Conservation (phyloP, 2,329 filamentous ascomycete species). For the Pseudocercospora cruenta region DNA sequence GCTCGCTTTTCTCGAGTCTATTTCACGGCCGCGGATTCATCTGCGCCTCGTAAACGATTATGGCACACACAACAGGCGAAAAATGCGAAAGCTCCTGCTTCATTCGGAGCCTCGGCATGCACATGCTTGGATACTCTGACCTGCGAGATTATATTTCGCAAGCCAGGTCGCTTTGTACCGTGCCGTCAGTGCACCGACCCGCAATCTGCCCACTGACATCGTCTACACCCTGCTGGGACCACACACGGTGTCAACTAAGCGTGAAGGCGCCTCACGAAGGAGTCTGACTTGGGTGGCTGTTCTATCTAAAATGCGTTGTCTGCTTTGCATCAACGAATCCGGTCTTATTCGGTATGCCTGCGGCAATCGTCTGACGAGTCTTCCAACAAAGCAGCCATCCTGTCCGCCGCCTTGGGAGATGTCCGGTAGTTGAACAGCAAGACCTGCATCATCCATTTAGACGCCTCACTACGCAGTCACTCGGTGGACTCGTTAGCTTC, state of each 20-base stretch:
- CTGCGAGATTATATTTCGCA: conserved; percentile 8
- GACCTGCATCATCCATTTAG: conserved; percentile 5
- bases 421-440: conserved; percentile 6
- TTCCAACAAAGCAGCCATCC: conserved; percentile 9
- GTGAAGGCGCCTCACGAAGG: conserved; percentile 20
- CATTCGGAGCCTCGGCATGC: conserved; percentile 17
- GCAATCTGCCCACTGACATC: conserved; percentile 26
- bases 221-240: conserved; percentile 20
- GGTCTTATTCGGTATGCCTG: conserved; percentile 27
- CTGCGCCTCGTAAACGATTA: conserved; percentile 14
- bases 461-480: not conserved
- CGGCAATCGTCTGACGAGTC: conserved; percentile 20
- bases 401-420: conserved; percentile 14
- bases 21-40: conserved; percentile 16
- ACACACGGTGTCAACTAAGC: conserved; percentile 22
- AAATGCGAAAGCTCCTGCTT: conserved; percentile 9
- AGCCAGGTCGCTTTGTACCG: conserved; percentile 7
- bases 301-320: conserved; percentile 19
- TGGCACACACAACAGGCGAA: conserved; percentile 12
- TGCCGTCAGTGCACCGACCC: conserved; percentile 15
- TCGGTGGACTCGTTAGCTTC: not conserved
- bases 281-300: conserved; percentile 21
- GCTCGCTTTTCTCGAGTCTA: conserved; percentile 30
- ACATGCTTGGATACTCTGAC: conserved; percentile 1
- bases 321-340: conserved; percentile 12